Evolutionary conservation across 2,329 filamentous ascomycete species (phyloP).

Genomic region (Incumbomyces lentus): DNA sequence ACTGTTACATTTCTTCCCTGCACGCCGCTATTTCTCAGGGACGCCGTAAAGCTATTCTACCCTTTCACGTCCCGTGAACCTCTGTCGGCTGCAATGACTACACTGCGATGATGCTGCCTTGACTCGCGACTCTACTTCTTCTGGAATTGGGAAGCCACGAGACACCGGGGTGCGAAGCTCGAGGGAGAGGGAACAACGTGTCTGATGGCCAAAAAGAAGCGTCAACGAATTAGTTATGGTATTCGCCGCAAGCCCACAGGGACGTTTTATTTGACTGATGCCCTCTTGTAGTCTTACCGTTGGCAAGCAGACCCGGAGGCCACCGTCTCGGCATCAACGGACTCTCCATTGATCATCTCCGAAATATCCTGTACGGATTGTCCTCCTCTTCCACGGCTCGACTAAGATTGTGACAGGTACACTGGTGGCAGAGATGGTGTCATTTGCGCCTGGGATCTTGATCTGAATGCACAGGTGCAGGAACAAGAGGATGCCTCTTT

Average conservation of each 20-base stretch:
- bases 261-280: too few relatives aligned
- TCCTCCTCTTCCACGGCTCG: constrained; percentile 5
- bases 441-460: constrained; percentile 89
- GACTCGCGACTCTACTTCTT: too few relatives aligned
- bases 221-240: constrained; percentile 64
- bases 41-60: too few relatives aligned
- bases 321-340: constrained; percentile 94
- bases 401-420: constrained; percentile 51
- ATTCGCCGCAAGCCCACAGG: constrained; percentile 22
- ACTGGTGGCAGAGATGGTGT: constrained; percentile 91
- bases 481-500: constrained; percentile 9
- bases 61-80: too few relatives aligned
- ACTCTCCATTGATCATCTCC: constrained; percentile 71
- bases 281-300: constrained; percentile 51
- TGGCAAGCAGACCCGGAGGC: constrained; percentile 65
- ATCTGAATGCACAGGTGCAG: constrained; percentile 50
- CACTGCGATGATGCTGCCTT: too few relatives aligned
- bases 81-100: too few relatives aligned
- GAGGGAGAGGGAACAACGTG: background rate
- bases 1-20: too few relatives aligned
- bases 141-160: background rate
- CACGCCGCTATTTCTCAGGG: too few relatives aligned
- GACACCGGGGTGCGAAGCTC: background rate
- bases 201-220: constrained; percentile 56
- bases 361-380: constrained; percentile 68